Conservation (phyloP, 1,284 basidiomycete genomes). For the Cutaneotrichosporon sp. region DNA sequence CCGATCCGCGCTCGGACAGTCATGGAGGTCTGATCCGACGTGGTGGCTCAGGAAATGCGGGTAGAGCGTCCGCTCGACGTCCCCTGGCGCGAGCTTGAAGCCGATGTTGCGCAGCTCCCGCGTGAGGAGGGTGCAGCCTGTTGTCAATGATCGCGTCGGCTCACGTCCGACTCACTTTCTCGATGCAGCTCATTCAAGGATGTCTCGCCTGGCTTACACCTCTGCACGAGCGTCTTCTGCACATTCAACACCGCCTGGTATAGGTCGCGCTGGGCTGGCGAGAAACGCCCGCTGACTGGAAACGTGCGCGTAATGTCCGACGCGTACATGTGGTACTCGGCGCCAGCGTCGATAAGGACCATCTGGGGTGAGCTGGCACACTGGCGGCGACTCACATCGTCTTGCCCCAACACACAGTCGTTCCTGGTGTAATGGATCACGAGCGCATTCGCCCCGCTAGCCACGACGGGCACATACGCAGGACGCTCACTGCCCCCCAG, state of each 20-base stretch:
- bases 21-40: constrained; percentile 53
- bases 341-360: constrained; percentile 82
- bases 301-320: constrained; percentile 95
- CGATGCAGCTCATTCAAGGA: constrained; percentile 75
- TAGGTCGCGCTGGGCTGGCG: constrained; percentile 73
- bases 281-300: constrained; percentile 76
- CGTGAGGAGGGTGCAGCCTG: constrained; percentile 62
- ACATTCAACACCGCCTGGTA: constrained; percentile 62
- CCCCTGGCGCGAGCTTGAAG: constrained; percentile 61
- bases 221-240: constrained; percentile 51
- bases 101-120: constrained; percentile 76
- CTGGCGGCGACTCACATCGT: constrained; percentile 52
- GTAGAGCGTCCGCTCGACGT: constrained; percentile 77
- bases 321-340: constrained; percentile 85
- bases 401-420: constrained; percentile 65
- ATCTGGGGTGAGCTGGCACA: constrained; percentile 46
- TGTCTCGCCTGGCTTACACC: constrained; percentile 54
- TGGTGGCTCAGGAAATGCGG: constrained; percentile 65
- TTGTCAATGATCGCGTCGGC: neutral
- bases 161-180: constrained; percentile 49
- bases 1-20: constrained; percentile 48
- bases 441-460: constrained; percentile 82
- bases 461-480: constrained; percentile 92
- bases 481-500: constrained; percentile 72
- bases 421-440: constrained; percentile 91